Conservation (phyloP, 768 basidiomycete genomes). For the Cystobasidium ongulense region DNA sequence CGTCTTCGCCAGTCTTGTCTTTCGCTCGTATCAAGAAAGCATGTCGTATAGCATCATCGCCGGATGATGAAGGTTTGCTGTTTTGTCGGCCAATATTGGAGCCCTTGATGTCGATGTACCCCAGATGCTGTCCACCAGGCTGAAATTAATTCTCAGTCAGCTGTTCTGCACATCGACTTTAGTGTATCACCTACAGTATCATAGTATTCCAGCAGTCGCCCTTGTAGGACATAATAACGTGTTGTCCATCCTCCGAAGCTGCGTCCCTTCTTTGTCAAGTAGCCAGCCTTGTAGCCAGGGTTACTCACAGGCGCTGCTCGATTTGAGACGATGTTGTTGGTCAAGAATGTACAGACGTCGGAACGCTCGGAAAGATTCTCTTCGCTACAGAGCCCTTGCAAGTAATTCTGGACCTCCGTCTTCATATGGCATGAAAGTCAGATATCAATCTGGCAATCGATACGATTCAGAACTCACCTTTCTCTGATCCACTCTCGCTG, state of each 20-base stretch:
- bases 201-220: conserved; percentile 84
- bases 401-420: conserved; percentile 63
- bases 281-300: conserved; percentile 35
- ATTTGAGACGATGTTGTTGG: conserved; percentile 73
- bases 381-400: conserved; percentile 76
- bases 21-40: conserved; percentile 94
- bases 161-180: too few relatives aligned
- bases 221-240: conserved; percentile 85
- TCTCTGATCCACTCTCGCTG: conserved; percentile 89
- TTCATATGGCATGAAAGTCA: conserved; percentile 21
- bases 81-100: conserved; percentile 94
- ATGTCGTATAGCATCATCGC: conserved; percentile 90
- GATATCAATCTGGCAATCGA: not conserved
- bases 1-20: conserved; percentile 58
- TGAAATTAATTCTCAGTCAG: too few relatives aligned
- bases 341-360: conserved; percentile 85
- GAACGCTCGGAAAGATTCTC: conserved; percentile 64
- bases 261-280: conserved; percentile 77
- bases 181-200: conserved; percentile 80
- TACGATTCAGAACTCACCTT: conserved; percentile 56
- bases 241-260: conserved; percentile 95
- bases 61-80: conserved; percentile 49
- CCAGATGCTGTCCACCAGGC: conserved; percentile 86
- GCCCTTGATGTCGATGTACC: conserved; percentile 78
- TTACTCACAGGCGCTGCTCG: conserved; percentile 61